A percentile compares a stretch with the other conserved stretches of the same genome.
Evolutionary conservation across 108 stramenopile genomes (phyloP).

Genomic region (Nitzschia palea): DNA sequence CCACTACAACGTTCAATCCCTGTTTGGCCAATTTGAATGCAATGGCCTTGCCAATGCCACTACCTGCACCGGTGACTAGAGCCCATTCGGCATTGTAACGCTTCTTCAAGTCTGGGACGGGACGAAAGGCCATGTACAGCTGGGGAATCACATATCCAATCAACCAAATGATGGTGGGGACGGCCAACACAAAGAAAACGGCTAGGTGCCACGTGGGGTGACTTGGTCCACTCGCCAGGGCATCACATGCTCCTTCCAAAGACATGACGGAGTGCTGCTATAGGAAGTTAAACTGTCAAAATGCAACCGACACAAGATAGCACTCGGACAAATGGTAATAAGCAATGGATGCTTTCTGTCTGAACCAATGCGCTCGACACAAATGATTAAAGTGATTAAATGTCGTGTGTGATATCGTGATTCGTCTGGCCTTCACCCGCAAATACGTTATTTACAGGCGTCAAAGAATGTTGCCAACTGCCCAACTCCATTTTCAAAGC

Average conservation of each 20-base stretch:
- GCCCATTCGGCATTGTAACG: conserved; percentile 95
- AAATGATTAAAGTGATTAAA: too few relatives aligned
- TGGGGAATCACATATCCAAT: conserved; percentile 78
- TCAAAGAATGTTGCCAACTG: too few relatives aligned
- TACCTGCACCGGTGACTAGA: conserved; percentile 94
- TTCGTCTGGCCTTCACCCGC: too few relatives aligned
- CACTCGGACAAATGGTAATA: too few relatives aligned
- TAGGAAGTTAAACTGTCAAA: too few relatives aligned
- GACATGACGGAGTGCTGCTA: too few relatives aligned
- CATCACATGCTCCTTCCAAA: conserved; percentile 1
- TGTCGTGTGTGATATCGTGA: too few relatives aligned
- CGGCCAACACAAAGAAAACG: conserved; percentile 45
- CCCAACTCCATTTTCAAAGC: too few relatives aligned
- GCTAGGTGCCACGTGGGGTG: conserved; percentile 9
- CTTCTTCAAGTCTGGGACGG: conserved; percentile 86
- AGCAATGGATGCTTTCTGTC: too few relatives aligned
- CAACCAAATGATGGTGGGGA: conserved; percentile 85
- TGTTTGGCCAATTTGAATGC: conserved; percentile 90
- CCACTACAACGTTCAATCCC: conserved; percentile 98
- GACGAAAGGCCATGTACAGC: conserved; percentile 69
- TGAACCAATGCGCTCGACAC: too few relatives aligned
- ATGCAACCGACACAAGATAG: too few relatives aligned
- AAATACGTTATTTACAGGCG: too few relatives aligned
- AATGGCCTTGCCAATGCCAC: conserved; percentile 95
- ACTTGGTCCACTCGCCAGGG: conserved; percentile 9